Base-by-base conservation (phyloP, 306 rosid species). In the Fagus sylvatica region DNA sequence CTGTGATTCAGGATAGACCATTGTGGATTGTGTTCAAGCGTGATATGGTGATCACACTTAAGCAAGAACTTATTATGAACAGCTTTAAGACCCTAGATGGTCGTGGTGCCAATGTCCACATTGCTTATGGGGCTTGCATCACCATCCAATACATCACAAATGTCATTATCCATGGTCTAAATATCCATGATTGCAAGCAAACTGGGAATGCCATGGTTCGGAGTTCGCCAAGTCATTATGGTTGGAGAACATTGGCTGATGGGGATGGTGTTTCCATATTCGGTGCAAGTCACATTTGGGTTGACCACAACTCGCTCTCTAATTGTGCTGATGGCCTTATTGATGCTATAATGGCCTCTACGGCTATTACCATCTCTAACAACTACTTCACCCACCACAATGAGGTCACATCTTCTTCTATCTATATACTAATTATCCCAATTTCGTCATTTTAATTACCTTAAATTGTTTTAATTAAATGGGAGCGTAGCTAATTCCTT, bases 161-260 rank as follows among this genome's bases (percentile, higher is more conserved):
- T 49, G 87, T 95, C 22, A 93, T 95, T 78, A 93, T 95, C 72
- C 99, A 95, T 40, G 99, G 99, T 16, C 78, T 95, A 4, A 85
- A 95, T 3, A 87, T 95, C 51, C 99, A 95, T 69, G 88, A 91
- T 79, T 95, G 99, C 84, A 95, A 88, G 84, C 88, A 66, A 3
- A 95, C 99, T 0, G 99, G 99, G 1, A 95, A 95, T 8, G 98
- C 99, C 68, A 90, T 95, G 97, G 98, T 95, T 42, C 88, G 99
- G 1, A 93, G 96, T 90, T 95, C 99, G 1, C 99, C 99, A 0
- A 81, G 87, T 11, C 99, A 93, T 83, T 95, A 80, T 30, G 99
- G 98, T 0, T 95, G 99, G 99, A 91, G 99, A 79, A 95, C 98
- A 0, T 46, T 93, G 68, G 98, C 99, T 2, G 99, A 95, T 41